Base-by-base conservation (phyloP, 345 rosid species). In the Xanthoceras sorbifolium region DNA sequence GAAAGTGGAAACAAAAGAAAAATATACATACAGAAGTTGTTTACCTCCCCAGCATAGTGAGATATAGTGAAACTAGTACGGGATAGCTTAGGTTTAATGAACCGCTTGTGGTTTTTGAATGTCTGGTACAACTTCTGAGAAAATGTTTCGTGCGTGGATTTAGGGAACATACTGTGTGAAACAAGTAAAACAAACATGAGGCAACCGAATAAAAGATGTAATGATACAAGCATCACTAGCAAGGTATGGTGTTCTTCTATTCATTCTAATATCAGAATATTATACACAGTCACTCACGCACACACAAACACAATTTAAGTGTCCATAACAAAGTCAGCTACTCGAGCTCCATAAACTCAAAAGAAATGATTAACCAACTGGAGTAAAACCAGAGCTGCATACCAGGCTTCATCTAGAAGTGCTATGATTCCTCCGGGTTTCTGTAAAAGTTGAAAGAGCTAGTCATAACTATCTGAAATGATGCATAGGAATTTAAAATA, bases 31-130 rank as follows among this genome's bases (percentile, higher is more conserved):
- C 61, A 82, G 72, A 73, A 72, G 36, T 44, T 63, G 44, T 55
- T 82, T 84, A 96, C 99, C 99, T 96, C 99, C 78, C 99, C 99
- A 28, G 99, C 99, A 91, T 96, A 96, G 81, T 96, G 99, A 42
- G 94, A 85, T 86, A 96, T 91, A 31, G 97, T 88, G 84, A 94
- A 96, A 89, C 89, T 88, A 48, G 99, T 96, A 61, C 97, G 97
- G 78, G 99, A 96, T 71, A 96, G 94, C 90, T 96, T 96, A 38
- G 99, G 99, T 84, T 96, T 96, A 83, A 92, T 86, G 81, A 96
- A 96, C 46, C 99, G 94, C 90, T 94, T 94, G 88, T 85, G 85
- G 84, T 85, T 93, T 85, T 92, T 94, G 87, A 94, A 93, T 78
- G 98, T 94, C 87, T 92, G 97, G 88, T 90, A 96, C 88, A 96